These are phyloP conservation scores for Pyronema domesticum DNA, from an alignment of 495 filamentous ascomycete species.

Conservation along the genomic window DNA sequence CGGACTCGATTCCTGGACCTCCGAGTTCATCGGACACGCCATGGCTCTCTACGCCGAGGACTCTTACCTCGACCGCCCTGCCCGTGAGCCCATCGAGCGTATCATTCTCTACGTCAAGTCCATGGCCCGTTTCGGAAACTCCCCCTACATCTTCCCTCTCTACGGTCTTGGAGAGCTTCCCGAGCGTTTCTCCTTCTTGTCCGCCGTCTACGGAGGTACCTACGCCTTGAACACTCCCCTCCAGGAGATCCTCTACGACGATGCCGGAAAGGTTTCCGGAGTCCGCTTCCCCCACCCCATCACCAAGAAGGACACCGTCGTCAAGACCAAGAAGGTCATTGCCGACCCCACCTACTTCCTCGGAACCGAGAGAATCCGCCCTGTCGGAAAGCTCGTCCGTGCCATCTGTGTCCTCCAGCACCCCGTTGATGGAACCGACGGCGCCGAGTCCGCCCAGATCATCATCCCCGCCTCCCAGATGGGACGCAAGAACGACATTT, in stretches of 20 bases:
- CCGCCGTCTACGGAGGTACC: conserved; percentile 93
- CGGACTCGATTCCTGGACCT: conserved; percentile 73
- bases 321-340: conserved; percentile 88
- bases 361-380: conserved; percentile 48
- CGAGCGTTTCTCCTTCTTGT: conserved; percentile 93
- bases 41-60: conserved; percentile 93
- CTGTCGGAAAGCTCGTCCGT: conserved; percentile 76
- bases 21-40: conserved; percentile 91
- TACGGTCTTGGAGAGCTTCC: conserved; percentile 95
- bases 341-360: conserved; percentile 96
- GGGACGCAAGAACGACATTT: conserved; percentile 91
- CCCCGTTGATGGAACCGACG: conserved; percentile 69
- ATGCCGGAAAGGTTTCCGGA: conserved; percentile 60
- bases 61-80: conserved; percentile 55
- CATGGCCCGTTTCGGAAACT: conserved; percentile 95
- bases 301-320: conserved; percentile 87
- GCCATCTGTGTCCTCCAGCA: conserved; percentile 97
- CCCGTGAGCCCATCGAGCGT: conserved; percentile 74
- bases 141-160: conserved; percentile 96
- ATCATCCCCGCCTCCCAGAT: conserved; percentile 97
- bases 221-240: conserved; percentile 97
- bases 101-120: conserved; percentile 95
- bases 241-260: conserved; percentile 73
- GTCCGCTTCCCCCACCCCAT: conserved; percentile 64
- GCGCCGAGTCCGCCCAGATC: conserved; percentile 78